Conservation (phyloP, 2,329 filamentous ascomycete genomes). For the Monilinia laxa region DNA sequence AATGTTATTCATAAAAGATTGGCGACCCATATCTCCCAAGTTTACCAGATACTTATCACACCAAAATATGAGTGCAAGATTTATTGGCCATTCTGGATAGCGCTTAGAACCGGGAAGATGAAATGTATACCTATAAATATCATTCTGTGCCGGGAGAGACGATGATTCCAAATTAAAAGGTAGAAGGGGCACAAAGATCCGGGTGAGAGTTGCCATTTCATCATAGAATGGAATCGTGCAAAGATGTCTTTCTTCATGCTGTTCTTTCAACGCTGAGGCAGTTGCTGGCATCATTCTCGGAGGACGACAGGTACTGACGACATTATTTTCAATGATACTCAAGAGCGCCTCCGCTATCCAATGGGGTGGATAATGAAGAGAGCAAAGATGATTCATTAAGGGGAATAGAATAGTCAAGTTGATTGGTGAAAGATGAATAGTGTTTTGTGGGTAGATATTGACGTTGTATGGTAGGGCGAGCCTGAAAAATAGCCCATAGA, state of each 20-base stretch:
- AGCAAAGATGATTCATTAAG: slow-evolving; percentile 24
- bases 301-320: slow-evolving; percentile 22
- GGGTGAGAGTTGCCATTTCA: slow-evolving; percentile 24
- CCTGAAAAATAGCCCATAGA: slow-evolving; percentile 28
- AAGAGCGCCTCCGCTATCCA: slow-evolving; percentile 28
- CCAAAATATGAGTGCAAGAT: slow-evolving; percentile 10
- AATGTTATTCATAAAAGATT: not conserved
- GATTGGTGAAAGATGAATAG: slow-evolving; percentile 22
- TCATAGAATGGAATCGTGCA: slow-evolving; percentile 25
- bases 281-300: slow-evolving; percentile 22
- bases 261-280: not conserved
- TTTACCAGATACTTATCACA: not conserved
- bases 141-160: not conserved
- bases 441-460: not conserved
- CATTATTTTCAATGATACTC: slow-evolving; percentile 27
- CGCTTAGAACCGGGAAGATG: not conserved
- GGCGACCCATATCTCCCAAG: not conserved
- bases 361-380: slow-evolving; percentile 27
- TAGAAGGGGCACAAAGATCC: slow-evolving; percentile 25
- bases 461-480: slow-evolving; percentile 22
- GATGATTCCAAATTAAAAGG: slow-evolving; percentile 17
- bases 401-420: slow-evolving; percentile 26
- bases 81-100: not conserved
- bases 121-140: slow-evolving; percentile 8
- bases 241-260: slow-evolving; percentile 19